Conservation (phyloP, 768 basidiomycete species). For the Terana coerulea region DNA sequence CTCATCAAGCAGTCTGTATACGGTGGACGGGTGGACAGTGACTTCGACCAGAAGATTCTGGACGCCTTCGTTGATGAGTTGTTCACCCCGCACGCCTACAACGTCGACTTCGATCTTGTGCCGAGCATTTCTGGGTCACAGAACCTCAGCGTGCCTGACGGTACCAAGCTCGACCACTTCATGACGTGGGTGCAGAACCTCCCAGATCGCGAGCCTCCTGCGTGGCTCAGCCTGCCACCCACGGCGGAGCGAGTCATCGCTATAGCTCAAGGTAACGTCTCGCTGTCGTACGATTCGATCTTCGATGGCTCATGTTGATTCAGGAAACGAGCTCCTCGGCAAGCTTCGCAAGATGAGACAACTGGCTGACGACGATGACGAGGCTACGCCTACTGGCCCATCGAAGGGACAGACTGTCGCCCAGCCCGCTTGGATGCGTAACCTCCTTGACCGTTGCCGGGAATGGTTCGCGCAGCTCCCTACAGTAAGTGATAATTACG, state of each 20-base stretch:
- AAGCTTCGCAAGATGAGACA: conserved; percentile 94
- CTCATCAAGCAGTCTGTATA: conserved; percentile 96
- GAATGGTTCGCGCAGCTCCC: conserved; percentile 84
- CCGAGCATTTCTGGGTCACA: conserved; percentile 55
- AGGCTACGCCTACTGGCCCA: conserved; percentile 47
- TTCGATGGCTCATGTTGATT: neutral
- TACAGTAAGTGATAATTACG: conserved; percentile 38
- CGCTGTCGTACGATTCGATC: neutral
- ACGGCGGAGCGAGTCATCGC: conserved; percentile 93
- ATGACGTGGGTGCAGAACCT: conserved; percentile 83
- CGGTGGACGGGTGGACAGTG: conserved; percentile 90
- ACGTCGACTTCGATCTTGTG: conserved; percentile 89
- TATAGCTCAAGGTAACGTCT: conserved; percentile 71
- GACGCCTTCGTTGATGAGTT: conserved; percentile 90
- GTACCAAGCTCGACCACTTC: conserved; percentile 91
- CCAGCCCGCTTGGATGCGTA: conserved; percentile 95
- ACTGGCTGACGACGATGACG: conserved; percentile 75
- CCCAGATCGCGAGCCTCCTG: conserved; percentile 91
- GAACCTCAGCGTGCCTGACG: conserved; percentile 76
- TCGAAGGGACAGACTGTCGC: conserved; percentile 63
- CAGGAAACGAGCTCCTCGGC: conserved; percentile 76
- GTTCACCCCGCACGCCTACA: conserved; percentile 86
- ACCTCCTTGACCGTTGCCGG: conserved; percentile 72
- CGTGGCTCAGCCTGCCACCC: conserved; percentile 91
- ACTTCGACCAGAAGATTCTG: conserved; percentile 90